Base-by-base conservation (phyloP, 169 alveolate species). In the Besnoitia besnoiti region DNA sequence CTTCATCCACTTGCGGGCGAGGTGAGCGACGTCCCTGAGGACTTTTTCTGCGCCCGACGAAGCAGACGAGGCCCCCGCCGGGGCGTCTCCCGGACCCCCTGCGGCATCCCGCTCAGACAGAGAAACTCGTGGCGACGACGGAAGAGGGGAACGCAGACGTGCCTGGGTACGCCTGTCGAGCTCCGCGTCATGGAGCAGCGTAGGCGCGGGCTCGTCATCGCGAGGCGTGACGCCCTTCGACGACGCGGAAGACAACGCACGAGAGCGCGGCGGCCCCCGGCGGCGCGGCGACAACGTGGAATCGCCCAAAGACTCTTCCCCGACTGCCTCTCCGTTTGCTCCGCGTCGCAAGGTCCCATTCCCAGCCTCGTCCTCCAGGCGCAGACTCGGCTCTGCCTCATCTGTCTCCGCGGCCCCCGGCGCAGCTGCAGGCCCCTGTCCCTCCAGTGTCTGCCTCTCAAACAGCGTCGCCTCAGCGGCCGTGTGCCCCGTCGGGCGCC, bases 1-100 rank as follows among this genome's bases (percentile, higher is more conserved):
- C 87, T 77, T 37, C 55, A 77, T 35, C 87, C 87, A 77, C 87
- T 77, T 77, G 7, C 87, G n/a, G 59, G 87, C 87, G 16, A 77
- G 14, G 40, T 8, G 87, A 2, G 87, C 87, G 14, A 77, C 59
- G 40, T 35, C 87, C 30, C 3, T 77, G 39, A 77, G 30, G 30
- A 77, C 27, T 4, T 30, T 35, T 21, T 77, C 87, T 67, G 47
- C 39, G 80, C 80, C 80, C 3, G 30, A 49, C 55, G 55, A 5
- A 3, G 67, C 67, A 55, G 30, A 21, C 24, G 67, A 16, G 24
- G 27, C 33, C 12, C 24, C 30, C 30, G 30, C 3, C 30, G n/a
- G 67, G 24, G 24, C 30, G 67, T 0, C 67, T 16, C n/a, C n/a
- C n/a, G n/a, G n/a, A n/a, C n/a, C n/a, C n/a, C n/a, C n/a, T n/a